Evolutionary conservation across 2,329 filamentous ascomycete genomes (phyloP), one percentile per base, ranked within the genome.

Genomic region (Colletotrichum australisinense): DNA sequence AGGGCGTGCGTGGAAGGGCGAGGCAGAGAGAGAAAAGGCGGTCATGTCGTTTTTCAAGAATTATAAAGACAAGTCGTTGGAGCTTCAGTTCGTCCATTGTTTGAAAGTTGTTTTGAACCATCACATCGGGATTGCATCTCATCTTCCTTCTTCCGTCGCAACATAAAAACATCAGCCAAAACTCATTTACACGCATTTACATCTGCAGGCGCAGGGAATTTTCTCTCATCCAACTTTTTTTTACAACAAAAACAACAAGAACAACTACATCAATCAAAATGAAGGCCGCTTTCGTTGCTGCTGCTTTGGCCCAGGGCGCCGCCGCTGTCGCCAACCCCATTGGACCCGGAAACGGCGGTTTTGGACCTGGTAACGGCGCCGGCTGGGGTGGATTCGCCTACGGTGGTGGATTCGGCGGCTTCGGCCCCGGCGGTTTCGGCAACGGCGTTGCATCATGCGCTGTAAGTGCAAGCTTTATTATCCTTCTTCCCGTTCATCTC

Each of bases 201-300:
- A 24, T 14, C 32, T 60, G n/a, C 63, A 53, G 42, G 16, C 42
- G 42, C 42, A 64, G 46, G 30, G 19, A 12, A 22, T n/a, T n/a
- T n/a, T 22, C n/a, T 2, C 16, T 6, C 19, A 32, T 35, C 26
- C 19, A 26, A 60, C 12, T 3, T 3, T 35, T n/a, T 2, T 35
- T n/a, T 2, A 59, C 11, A 58, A 14, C 30, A 14, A 59, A 7
- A 58, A 14, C 30, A 14, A 32, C 1, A 49, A 19, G 32, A 59
- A 14, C 42, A 53, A 14, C 19, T 16, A 42, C n/a, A 35, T 1
- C 35, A 26, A 12, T 4, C 69, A 70, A 73, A 46, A 74, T 74
- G 72, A 74, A 72, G 72, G 57, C 72, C n/a, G 28, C 72, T 52
- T 38, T 72, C 16, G 32, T 74, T 26, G 69, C 72, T 67, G 68